Evolutionary conservation across 345 rosid genomes (phyloP).

Genomic region (Rhodomyrtus tomentosa): DNA sequence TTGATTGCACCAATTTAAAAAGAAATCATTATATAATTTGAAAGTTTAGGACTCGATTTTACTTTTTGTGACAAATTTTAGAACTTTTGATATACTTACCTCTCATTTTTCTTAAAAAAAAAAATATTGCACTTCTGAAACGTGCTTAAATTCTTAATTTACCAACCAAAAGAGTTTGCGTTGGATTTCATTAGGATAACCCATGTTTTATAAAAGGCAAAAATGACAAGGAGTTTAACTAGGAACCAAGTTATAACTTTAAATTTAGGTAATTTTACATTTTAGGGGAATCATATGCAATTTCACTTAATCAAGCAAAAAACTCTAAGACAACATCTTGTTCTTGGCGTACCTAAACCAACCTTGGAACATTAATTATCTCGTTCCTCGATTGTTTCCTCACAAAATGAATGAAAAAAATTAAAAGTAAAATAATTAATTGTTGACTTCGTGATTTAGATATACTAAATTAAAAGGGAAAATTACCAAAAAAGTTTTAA

Average conservation of each 20-base stretch:
- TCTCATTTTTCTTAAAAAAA: accelerated
- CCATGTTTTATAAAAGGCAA: background rate
- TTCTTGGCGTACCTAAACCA: background rate
- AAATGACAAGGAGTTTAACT: background rate
- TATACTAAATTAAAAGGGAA: background rate
- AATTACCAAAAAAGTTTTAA: too few species aligned
- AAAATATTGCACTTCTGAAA: background rate
- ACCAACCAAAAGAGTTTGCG: background rate
- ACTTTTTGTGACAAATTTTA: too few species aligned
- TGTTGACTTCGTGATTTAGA: background rate
- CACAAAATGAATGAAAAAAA: background rate
- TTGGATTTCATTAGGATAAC: background rate
- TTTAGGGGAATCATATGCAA: too few species aligned
- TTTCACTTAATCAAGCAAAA: too few species aligned
- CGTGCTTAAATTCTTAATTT: background rate
- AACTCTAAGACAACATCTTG: too few species aligned
- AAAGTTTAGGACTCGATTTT: too few species aligned
- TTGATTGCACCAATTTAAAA: background rate
- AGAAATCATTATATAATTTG: background rate
- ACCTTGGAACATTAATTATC: background rate
- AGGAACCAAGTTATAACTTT: background rate
- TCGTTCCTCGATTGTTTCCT: background rate
- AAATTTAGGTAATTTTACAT: too few species aligned
- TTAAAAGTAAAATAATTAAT: too few species aligned
- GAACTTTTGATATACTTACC: too few species aligned